phyloP scores from a whole-genome alignment of 2,329 filamentous ascomycete genomes.

The Aspergillus oerlinghausenensis region DNA sequence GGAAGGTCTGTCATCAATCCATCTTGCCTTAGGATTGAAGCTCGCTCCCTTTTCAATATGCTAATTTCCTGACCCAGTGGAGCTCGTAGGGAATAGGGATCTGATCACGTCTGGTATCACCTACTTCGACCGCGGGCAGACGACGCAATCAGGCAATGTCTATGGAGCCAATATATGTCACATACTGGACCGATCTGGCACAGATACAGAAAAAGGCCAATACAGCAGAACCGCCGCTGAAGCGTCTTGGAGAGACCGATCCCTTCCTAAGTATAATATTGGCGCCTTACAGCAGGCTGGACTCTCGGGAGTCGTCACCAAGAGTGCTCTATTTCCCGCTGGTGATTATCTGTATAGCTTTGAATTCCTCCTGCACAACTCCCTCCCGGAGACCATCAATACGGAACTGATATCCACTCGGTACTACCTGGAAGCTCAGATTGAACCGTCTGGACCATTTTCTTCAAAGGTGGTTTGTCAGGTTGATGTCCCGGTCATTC shows the following conservation, averaged over 20 bases:
- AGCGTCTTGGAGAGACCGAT: not conserved
- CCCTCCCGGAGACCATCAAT: constrained; percentile 76
- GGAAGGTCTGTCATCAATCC: constrained; percentile 54
- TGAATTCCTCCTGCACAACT: constrained; percentile 75
- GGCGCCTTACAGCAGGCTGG: not conserved
- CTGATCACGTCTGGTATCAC: constrained; percentile 81
- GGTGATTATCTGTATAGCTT: constrained; percentile 72
- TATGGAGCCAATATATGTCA: constrained; percentile 61
- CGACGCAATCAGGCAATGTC: constrained; percentile 49
- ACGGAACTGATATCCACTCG: constrained; percentile 81
- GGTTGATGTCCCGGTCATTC: constrained; percentile 78
- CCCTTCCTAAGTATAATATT: not conserved
- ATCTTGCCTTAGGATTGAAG: not conserved
- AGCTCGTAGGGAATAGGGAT: constrained; percentile 65
- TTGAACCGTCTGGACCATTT: constrained; percentile 85
- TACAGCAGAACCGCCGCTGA: not conserved
- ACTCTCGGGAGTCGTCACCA: constrained; percentile 25
- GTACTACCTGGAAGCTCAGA: constrained; percentile 78
- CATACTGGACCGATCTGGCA: constrained; percentile 42
- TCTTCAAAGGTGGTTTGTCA: constrained; percentile 77
- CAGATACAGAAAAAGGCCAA: not conserved
- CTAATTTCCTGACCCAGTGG: not conserved
- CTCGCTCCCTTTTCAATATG: too few species aligned
- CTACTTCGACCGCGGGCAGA: constrained; percentile 71
- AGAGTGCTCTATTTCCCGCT: constrained; percentile 66